A percentile compares a stretch with the other conserved stretches of the same genome.
These are phyloP conservation scores for Sphaerobolus stellatus DNA, from an alignment of 1,284 basidiomycete genomes.

Conservation along the genomic window DNA sequence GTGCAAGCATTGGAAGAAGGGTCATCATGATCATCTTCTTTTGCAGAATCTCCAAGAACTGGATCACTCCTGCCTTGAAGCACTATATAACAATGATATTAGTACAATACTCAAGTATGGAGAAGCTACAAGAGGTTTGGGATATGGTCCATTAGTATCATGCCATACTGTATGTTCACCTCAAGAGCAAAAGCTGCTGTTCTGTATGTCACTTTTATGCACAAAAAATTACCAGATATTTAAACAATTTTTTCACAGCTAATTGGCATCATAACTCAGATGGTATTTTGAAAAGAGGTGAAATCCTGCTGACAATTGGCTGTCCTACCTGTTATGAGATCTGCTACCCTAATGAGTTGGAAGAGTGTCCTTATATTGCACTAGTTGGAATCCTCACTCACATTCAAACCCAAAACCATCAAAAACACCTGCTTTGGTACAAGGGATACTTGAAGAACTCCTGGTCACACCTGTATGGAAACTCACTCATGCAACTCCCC, in stretches of 20 bases:
- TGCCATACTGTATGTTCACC: conserved; percentile 20
- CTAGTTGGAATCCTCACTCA: too few species aligned
- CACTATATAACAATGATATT: conserved; percentile 15
- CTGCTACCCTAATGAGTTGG: too few species aligned
- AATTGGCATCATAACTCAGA: conserved; percentile 22
- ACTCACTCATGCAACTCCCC: conserved; percentile 29
- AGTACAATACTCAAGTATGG: conserved; percentile 2
- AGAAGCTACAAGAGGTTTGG: conserved; percentile 7
- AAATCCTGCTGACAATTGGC: background rate
- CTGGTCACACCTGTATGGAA: conserved; percentile 21
- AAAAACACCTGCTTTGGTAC: conserved; percentile 14
- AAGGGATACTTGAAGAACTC: conserved; percentile 3
- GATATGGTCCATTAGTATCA: conserved; percentile 22
- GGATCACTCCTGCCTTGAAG: conserved; percentile 21
- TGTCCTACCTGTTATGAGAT: conserved; percentile 21
- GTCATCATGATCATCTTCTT: conserved; percentile 18
- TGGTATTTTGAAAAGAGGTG: conserved; percentile 15
- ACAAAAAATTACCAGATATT: background rate
- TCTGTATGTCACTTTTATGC: conserved; percentile 13
- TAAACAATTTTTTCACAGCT: conserved; percentile 15
- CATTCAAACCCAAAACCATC: conserved; percentile 19
- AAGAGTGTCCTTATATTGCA: too few species aligned
- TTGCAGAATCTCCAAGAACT: conserved; percentile 24
- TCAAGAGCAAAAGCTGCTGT: conserved; percentile 19
- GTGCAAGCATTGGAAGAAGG: conserved; percentile 15